Evolutionary conservation across 768 basidiomycete genomes (phyloP), one percentile per base, ranked within the genome.

Genomic region (Boletellus ananiceps): DNA sequence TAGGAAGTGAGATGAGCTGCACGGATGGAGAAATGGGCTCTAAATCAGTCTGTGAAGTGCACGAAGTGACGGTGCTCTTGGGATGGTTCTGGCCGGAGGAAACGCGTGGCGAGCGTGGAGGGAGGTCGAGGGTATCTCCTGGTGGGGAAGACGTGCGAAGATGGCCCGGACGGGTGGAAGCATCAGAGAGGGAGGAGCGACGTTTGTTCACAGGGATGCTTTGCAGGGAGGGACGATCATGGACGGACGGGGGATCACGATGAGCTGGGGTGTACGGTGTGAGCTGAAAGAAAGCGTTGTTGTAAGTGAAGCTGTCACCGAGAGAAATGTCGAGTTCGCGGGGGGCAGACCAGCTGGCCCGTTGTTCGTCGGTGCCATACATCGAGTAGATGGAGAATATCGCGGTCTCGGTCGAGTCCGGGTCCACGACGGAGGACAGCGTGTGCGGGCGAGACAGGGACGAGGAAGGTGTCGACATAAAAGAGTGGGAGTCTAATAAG

Each of bases 311-410:
- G 32, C 50, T 61, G 53, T 69, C 67, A 33, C 67, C 67, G 14
- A 67, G 51, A 5, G 67, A 58, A 18, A 67, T 42, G 59, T 69
- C 66, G 19, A 67, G 66, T 39, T 73, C 73, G 47, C 72, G 71
- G 38, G 69, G 60, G 57, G 68, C 60, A 63, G 71, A 61, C 76
- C 78, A 82, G 71, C 77, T 77, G 44, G 71, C 65, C 44, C 70
- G 69, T 57, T 63, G 53, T 47, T 64, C 61, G 49, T 82, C 79
- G 63, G 84, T 83, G 46, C 81, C 81, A 65, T 92, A 92, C 88
- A 90, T 90, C 42, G 86, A 88, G 65, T 89, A 92, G 49, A 92
- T 91, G 46, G 86, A 83, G 63, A 85, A 81, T 62, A 91, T 86
- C 12, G 87, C 81, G 42, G 84, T 81, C 58, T 88, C 87, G 12